These are phyloP conservation scores for Ganoderma boninense DNA, from an alignment of 1,284 basidiomycete species.

Conservation along the genomic window DNA sequence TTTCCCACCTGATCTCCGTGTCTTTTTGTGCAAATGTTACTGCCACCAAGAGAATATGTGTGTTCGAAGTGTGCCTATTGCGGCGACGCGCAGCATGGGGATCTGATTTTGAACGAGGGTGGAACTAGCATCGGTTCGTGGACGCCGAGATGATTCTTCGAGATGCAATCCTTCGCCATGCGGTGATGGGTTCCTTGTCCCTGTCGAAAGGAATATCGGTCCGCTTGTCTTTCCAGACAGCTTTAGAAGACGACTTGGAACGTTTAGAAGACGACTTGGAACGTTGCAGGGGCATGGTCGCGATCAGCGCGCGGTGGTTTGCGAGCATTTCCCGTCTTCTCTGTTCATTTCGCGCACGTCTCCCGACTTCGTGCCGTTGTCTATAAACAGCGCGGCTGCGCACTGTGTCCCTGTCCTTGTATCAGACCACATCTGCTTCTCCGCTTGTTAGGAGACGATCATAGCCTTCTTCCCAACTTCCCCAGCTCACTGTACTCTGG, in stretches of 20 bases:
- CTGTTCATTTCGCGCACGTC: constrained; percentile 1
- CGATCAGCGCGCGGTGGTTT: background rate
- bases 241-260: background rate
- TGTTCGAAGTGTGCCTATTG: background rate
- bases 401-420: background rate
- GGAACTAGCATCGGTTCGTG: background rate
- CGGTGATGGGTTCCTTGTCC: background rate
- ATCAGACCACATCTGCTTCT: background rate
- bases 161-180: background rate
- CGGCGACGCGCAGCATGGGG: background rate
- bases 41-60: too few relatives aligned
- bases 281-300: constrained; percentile 2
- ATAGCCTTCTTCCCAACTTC: background rate
- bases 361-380: constrained; percentile 9
- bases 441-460: background rate
- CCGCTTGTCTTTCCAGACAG: background rate
- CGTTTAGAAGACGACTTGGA: background rate
- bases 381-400: background rate
- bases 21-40: background rate
- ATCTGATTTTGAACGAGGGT: background rate
- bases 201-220: background rate
- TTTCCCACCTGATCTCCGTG: background rate
- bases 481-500: background rate
- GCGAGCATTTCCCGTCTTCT: background rate
- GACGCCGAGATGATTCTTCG: background rate